phyloP scores from a whole-genome alignment of 1,284 basidiomycete species.

The Ceratobasidium sp. region DNA sequence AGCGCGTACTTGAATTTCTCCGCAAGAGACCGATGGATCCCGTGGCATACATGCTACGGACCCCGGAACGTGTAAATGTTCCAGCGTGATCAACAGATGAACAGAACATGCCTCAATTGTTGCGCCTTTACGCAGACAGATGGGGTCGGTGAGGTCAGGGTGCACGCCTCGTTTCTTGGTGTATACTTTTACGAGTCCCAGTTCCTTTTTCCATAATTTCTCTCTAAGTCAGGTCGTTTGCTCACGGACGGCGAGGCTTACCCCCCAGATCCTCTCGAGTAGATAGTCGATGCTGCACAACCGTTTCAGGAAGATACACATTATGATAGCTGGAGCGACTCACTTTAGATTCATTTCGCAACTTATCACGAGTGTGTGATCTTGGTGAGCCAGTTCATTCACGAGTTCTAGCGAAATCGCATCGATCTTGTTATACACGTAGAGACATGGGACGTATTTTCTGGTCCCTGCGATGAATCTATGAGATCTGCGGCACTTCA shows the following conservation, averaged over 20 bases:
- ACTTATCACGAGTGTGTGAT: constrained; percentile 92
- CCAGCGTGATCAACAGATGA: neutral
- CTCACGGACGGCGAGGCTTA: constrained; percentile 41
- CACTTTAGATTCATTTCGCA: constrained; percentile 92
- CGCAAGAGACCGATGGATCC: constrained; percentile 89
- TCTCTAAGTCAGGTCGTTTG: neutral
- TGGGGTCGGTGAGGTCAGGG: constrained; percentile 92
- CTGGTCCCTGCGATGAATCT: constrained; percentile 67
- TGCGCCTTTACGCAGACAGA: constrained; percentile 90
- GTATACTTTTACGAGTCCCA: constrained; percentile 90
- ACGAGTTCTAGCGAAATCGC: constrained; percentile 90
- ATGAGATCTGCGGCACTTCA: neutral
- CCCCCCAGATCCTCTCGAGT: constrained; percentile 89
- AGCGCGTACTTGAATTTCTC: constrained; percentile 93
- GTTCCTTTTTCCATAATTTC: constrained; percentile 57
- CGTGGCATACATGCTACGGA: constrained; percentile 84
- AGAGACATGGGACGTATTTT: constrained; percentile 93
- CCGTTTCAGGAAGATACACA: constrained; percentile 22
- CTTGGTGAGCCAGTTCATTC: constrained; percentile 86
- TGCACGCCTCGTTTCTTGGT: constrained; percentile 96
- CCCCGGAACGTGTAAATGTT: neutral
- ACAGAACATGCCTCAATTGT: constrained; percentile 80
- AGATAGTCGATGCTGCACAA: constrained; percentile 81
- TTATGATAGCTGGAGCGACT: constrained; percentile 24
- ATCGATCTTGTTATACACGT: constrained; percentile 97